Conservation (phyloP, 192 early-diverging fungal species). For the Dispira parvispora region DNA sequence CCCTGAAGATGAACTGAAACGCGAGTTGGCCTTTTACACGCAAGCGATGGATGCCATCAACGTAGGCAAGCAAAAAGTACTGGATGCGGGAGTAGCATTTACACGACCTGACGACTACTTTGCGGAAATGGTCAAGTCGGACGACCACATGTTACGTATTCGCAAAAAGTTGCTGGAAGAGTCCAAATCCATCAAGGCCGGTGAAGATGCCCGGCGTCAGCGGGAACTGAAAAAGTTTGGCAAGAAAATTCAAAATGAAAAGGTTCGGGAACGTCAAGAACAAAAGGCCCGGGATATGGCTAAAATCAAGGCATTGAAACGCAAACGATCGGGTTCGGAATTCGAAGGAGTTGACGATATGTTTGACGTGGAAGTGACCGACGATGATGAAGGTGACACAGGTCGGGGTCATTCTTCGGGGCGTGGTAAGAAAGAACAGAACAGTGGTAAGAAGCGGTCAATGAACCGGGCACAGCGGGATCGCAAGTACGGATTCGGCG, state of each 20-base stretch:
- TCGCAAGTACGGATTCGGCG: constrained; percentile 83
- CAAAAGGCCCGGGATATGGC: constrained; percentile 78
- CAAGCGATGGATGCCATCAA: constrained; percentile 72
- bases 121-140: constrained; percentile 97
- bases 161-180: constrained; percentile 78
- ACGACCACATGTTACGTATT: constrained; percentile 85
- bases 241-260: constrained; percentile 91
- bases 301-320: constrained; percentile 78
- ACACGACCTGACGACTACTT: constrained; percentile 86
- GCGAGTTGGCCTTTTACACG: constrained; percentile 86
- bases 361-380: constrained; percentile 20
- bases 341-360: constrained; percentile 15
- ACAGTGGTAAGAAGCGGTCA: background rate
- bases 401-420: background rate
- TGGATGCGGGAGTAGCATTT: constrained; percentile 52
- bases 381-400: background rate
- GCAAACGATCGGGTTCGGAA: constrained; percentile 43
- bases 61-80: constrained; percentile 40
- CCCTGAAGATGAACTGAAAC: constrained; percentile 74
- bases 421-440: too few relatives aligned
- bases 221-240: constrained; percentile 92
- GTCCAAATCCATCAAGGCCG: constrained; percentile 52
- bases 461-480: constrained; percentile 21
- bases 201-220: constrained; percentile 72
- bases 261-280: constrained; percentile 71